Conservation (phyloP, 345 rosid genomes). For the Aquilaria sinensis region DNA sequence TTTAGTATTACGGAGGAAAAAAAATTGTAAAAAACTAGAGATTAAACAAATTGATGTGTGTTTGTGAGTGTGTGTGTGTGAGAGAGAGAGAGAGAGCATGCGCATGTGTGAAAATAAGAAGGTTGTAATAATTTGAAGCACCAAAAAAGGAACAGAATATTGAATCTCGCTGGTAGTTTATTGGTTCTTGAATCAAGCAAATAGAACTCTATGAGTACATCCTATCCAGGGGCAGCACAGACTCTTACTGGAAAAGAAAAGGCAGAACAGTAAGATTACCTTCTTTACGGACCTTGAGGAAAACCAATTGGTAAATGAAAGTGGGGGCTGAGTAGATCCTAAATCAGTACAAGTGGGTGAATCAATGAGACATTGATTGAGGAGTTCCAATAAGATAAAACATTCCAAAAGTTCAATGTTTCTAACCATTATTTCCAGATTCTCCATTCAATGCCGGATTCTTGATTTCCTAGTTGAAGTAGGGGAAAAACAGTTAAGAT, state of each 20-base stretch:
- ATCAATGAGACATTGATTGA: not conserved
- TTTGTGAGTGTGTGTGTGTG: not conserved
- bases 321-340: slow-evolving; percentile 37
- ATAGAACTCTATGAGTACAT: too few species aligned
- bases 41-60: not conserved
- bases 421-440: slow-evolving; percentile 47
- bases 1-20: too few species aligned
- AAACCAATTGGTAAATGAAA: slow-evolving; percentile 41
- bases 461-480: slow-evolving; percentile 31
- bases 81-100: too few species aligned
- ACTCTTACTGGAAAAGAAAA: not conserved
- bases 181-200: too few species aligned
- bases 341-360: slow-evolving; percentile 17
- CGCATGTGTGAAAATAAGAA: too few species aligned
- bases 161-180: too few species aligned
- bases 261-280: slow-evolving; percentile 25
- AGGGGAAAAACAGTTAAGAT: slow-evolving; percentile 9
- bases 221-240: not conserved
- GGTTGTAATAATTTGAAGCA: too few species aligned
- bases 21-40: too few species aligned
- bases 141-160: too few species aligned
- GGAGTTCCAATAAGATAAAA: slow-evolving; percentile 3
- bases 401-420: not conserved
- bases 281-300: slow-evolving; percentile 52
- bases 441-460: slow-evolving; percentile 16